Base-by-base conservation (phyloP, 2,329 filamentous ascomycete genomes). In the Fusarium nygamai region DNA sequence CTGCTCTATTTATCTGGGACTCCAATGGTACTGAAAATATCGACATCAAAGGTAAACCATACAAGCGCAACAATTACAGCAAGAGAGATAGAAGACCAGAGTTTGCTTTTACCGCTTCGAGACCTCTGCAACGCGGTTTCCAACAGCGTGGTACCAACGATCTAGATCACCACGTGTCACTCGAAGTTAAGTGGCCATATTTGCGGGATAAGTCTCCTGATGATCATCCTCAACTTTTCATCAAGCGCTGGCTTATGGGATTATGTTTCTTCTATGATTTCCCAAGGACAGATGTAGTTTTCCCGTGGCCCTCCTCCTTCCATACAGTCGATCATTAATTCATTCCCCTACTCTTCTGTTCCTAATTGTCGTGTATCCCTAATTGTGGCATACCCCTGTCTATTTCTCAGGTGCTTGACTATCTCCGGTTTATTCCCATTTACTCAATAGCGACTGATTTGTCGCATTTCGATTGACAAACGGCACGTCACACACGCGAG, bases 1-100 rank as follows among this genome's bases (percentile, higher is more conserved):
- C 54, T 22, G 54, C 54, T 34, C 46, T 58, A 24, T 58, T 58
- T 46, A 22, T 58, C n/a, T 58, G 41, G 31, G 39, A 44, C 8
- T 0, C 16, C 1, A 9, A 41, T 33, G 13, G 3, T 24, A n/a
- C 53, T 41, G 13, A n/a, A n/a, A 10, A 43, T 1, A 14, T 13
- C 19, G 7, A 31, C 6, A 33, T 10, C 14, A 31, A 41, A 2
- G 24, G 20, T 14, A 4, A n/a, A n/a, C 8, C 12, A 3, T 5
- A n/a, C 51, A 31, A 12, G 24, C 4, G 17, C 13, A 31, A 56
- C 13, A 43, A 5, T 6, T 7, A 56, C 7, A n/a, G 6, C 20
- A 31, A 56, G 12, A 8, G 36, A 41, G 20, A 14, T 11, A 6
- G 17, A n/a, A 22, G n/a, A n/a, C 12, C 27, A 34, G 39, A 24